phyloP scores from a whole-genome alignment of 495 filamentous ascomycete genomes.

The Cercophora newfieldiana region DNA sequence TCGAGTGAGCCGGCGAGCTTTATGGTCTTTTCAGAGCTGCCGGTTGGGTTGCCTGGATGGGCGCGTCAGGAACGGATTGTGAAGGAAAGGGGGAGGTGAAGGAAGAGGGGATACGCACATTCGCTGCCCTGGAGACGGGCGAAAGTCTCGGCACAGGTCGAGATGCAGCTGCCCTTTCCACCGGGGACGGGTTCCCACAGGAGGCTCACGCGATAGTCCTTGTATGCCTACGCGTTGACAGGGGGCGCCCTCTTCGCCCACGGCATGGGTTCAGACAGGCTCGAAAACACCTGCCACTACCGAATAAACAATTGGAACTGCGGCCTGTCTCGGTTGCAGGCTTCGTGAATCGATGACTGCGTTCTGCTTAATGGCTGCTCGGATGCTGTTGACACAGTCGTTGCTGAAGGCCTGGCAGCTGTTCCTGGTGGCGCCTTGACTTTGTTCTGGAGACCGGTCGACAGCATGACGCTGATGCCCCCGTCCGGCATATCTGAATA shows the following conservation, averaged over 20 bases:
- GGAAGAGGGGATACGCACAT: neutral
- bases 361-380: neutral
- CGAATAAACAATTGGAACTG: neutral
- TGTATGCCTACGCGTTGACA: neutral
- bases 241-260: neutral
- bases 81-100: neutral
- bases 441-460: neutral
- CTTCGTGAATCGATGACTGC: neutral
- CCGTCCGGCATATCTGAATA: neutral
- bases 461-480: neutral
- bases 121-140: neutral
- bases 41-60: neutral
- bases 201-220: neutral
- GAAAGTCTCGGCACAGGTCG: neutral
- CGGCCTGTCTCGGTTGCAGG: neutral
- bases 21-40: conserved; percentile 1
- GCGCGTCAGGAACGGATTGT: neutral
- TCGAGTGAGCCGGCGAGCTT: neutral
- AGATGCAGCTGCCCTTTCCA: neutral
- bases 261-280: neutral
- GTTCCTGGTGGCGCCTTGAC: neutral
- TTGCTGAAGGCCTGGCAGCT: neutral
- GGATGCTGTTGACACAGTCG: neutral
- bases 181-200: neutral
- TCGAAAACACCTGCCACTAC: neutral